Evolutionary conservation across 352 stramenopile genomes (phyloP).

Genomic region (Peronospora tabacina): DNA sequence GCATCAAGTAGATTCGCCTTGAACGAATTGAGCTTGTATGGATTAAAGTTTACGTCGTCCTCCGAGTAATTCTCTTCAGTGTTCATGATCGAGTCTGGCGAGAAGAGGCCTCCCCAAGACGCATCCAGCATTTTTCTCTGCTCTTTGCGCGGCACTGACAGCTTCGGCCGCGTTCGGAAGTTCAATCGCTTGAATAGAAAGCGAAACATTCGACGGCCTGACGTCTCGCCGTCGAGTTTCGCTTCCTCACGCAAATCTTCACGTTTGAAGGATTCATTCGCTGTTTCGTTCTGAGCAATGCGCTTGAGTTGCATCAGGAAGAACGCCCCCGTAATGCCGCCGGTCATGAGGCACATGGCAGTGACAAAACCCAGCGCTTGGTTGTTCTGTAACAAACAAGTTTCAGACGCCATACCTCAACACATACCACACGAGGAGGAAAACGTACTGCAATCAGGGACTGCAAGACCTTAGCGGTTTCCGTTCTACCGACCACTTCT

Average conservation of each 20-base stretch:
- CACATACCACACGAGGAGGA: not conserved
- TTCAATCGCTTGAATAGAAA: constrained; percentile 41
- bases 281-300: constrained; percentile 63
- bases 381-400: constrained; percentile 34
- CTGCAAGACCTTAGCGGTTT: constrained; percentile 38
- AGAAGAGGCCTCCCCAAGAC: constrained; percentile 71
- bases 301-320: constrained; percentile 67
- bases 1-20: constrained; percentile 54
- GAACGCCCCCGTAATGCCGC: constrained; percentile 60
- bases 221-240: constrained; percentile 38
- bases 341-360: constrained; percentile 50
- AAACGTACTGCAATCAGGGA: constrained; percentile 42
- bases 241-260: constrained; percentile 60
- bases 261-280: constrained; percentile 80
- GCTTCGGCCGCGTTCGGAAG: constrained; percentile 24
- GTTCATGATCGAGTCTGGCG: constrained; percentile 63
- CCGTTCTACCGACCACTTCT: constrained; percentile 16
- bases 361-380: constrained; percentile 62
- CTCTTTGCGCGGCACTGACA: constrained; percentile 20
- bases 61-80: constrained; percentile 58
- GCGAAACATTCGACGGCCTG: constrained; percentile 34
- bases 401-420: not conserved
- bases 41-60: constrained; percentile 73
- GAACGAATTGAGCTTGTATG: constrained; percentile 60
- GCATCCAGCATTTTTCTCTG: constrained; percentile 55